phyloP scores from a whole-genome alignment of 2,329 filamentous ascomycete genomes.

The Fusarium sacchari region DNA sequence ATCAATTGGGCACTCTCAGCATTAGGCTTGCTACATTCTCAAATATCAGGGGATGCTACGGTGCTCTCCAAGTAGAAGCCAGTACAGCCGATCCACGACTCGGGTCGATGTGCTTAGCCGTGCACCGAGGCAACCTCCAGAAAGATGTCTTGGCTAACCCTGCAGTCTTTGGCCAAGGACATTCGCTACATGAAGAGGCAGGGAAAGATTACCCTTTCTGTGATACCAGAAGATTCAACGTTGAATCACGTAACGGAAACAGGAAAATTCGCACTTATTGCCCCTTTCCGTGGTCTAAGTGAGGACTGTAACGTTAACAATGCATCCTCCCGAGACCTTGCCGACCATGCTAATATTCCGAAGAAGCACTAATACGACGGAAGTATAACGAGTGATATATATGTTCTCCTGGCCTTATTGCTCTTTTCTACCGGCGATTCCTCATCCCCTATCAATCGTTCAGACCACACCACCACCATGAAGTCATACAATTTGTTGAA shows the following conservation, averaged over 20 bases:
- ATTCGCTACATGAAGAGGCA: neutral
- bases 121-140: neutral
- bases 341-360: conserved; percentile 39
- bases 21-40: neutral
- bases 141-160: neutral
- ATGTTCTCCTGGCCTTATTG: conserved; percentile 1
- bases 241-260: conserved; percentile 6
- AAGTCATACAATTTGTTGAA: conserved; percentile 27
- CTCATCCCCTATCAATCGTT: neutral
- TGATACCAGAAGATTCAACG: conserved; percentile 3
- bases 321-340: conserved; percentile 33
- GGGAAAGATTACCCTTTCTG: conserved; percentile 5
- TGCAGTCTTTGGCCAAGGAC: neutral
- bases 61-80: neutral
- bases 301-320: conserved; percentile 24
- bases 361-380: conserved; percentile 14
- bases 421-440: neutral
- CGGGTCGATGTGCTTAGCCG: neutral
- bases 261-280: conserved; percentile 6
- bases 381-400: neutral
- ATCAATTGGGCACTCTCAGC: neutral
- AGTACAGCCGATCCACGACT: neutral
- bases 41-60: neutral
- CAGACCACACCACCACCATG: conserved; percentile 16
- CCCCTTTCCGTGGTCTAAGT: conserved; percentile 22